A percentile compares a stretch with the other conserved stretches of the same genome.
Conservation (phyloP, 768 basidiomycete genomes). For the Lentinus tigrinus region DNA sequence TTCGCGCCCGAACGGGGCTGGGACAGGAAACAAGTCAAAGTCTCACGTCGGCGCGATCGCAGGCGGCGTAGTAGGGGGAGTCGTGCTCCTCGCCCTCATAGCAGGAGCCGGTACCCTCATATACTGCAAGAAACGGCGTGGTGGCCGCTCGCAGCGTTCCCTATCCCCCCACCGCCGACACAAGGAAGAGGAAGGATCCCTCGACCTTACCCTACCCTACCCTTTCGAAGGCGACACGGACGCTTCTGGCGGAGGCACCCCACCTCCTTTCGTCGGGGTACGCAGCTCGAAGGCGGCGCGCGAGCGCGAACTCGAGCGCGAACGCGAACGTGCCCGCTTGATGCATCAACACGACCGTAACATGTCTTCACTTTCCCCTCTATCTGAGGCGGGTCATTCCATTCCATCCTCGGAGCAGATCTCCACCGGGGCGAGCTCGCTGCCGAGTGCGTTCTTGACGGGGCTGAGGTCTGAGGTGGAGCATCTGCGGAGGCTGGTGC, state of each 20-base stretch:
- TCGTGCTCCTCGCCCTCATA: not conserved
- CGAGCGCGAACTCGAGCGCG: not conserved
- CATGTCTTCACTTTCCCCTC: too few species aligned
- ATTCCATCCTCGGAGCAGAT: too few species aligned
- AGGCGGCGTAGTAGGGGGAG: conserved; percentile 11
- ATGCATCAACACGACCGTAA: too few species aligned
- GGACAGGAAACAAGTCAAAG: not conserved
- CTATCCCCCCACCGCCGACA: not conserved
- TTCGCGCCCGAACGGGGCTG: not conserved
- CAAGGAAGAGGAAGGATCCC: not conserved
- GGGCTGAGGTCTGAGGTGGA: conserved; percentile 26
- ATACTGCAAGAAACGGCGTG: not conserved
- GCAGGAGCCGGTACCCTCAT: not conserved
- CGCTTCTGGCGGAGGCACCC: too few species aligned
- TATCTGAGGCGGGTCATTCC: not conserved
- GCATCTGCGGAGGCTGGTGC: conserved; percentile 17
- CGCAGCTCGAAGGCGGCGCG: not conserved
- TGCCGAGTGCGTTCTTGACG: conserved; percentile 5
- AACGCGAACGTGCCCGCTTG: not conserved
- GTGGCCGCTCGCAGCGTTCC: not conserved
- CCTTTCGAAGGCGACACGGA: too few species aligned
- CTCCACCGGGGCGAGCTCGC: not conserved
- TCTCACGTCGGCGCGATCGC: conserved; percentile 1
- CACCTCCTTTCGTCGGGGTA: too few species aligned
- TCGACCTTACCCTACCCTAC: not conserved